Evolutionary conservation across 345 rosid species (phyloP), one percentile per base, ranked within the genome.

Genomic region (Stellera chamaejasme): DNA sequence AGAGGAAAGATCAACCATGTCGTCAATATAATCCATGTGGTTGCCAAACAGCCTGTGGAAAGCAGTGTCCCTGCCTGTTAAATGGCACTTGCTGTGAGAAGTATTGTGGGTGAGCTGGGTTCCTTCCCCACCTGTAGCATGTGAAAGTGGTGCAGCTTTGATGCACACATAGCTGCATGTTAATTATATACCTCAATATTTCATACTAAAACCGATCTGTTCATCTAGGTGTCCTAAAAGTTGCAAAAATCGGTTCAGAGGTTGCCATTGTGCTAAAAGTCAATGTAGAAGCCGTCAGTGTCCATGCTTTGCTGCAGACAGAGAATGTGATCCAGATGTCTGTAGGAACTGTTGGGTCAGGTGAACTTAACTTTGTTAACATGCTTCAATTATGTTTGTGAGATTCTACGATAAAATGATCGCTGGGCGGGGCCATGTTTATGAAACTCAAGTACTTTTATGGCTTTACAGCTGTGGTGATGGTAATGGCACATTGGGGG

Each of bases 301-400:
- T 73, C 99, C 99, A 47, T 94, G 99, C 73, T 94, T 90, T 78
- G 99, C 99, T 58, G 99, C 99, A 47, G 99, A 87, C 71, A 77
- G 99, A 59, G 99, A 94, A 85, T 94, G 99, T 46, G 99, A 94
- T 65, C 99, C 99, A 19, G 99, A 94, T 78, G 95, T 94, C 71
- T 94, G 99, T 73, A 77, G 99, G 74, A 94, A 90, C 67, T 94
- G 99, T 78, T 94, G 99, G 99, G 92, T 94, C 81, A 80, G 95
- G 99, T 94, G 68, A 73, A 78, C 64, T 72, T 51, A 48, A 43
- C 50, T 43, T 60, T 46, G 55, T 27, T 68, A 62, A 61, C 19
- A 13, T 13, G 53, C 39, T 63, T 52, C 50, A 25, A 13, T 56
- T 45, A 2, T 15, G 9, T 45, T 41, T 54, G 26, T 41, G 16